phyloP scores from a whole-genome alignment of 2,329 filamentous ascomycete genomes.

The Arthroderma sp. region DNA sequence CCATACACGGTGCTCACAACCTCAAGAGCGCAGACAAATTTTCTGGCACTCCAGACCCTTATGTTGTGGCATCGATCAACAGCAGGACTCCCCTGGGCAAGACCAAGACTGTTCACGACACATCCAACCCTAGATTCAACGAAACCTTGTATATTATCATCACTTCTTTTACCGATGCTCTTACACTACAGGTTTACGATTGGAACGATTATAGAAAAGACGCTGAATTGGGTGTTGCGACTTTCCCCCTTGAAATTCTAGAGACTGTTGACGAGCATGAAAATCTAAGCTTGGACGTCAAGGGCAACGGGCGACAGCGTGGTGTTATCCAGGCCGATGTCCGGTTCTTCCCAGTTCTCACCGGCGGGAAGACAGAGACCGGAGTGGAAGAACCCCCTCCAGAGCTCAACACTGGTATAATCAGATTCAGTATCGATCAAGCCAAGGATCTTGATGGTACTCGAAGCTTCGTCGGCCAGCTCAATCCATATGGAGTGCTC shows the following conservation, averaged over 20 bases:
- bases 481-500: slow-evolving; percentile 82
- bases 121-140: slow-evolving; percentile 80
- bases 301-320: slow-evolving; percentile 69
- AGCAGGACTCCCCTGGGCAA: slow-evolving; percentile 66
- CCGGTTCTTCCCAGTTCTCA: slow-evolving; percentile 87
- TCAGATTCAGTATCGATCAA: slow-evolving; percentile 85
- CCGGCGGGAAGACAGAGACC: slow-evolving; percentile 53
- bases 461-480: slow-evolving; percentile 79
- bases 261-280: slow-evolving; percentile 67
- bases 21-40: slow-evolving; percentile 95
- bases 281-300: slow-evolving; percentile 71
- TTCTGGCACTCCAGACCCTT: slow-evolving; percentile 81
- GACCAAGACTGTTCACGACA: slow-evolving; percentile 80
- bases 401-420: slow-evolving; percentile 85
- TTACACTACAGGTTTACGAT: slow-evolving; percentile 77
- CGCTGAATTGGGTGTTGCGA: slow-evolving; percentile 80
- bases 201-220: slow-evolving; percentile 95
- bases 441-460: slow-evolving; percentile 88
- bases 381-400: slow-evolving; percentile 69
- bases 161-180: slow-evolving; percentile 73
- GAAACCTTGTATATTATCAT: slow-evolving; percentile 94
- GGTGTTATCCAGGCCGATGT: slow-evolving; percentile 71
- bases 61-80: slow-evolving; percentile 73
- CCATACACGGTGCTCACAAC: slow-evolving; percentile 77
- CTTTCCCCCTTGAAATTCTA: slow-evolving; percentile 70